Evolutionary conservation across 306 rosid species (phyloP).

Genomic region (Medicago arabica): DNA sequence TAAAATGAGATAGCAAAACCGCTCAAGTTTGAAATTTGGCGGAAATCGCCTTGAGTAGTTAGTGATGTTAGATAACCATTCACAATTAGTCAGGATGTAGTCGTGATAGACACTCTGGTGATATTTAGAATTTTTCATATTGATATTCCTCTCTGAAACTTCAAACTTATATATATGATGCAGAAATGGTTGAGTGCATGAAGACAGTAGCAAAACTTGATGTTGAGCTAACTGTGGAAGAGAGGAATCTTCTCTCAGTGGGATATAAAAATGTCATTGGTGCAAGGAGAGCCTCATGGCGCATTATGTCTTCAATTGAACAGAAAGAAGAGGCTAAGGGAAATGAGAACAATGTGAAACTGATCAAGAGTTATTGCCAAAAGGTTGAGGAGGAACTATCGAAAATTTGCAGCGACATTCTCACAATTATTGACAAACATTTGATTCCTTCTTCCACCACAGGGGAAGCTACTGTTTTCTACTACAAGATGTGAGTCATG

Average conservation of each 20-base stretch:
- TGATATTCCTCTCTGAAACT: constrained; percentile 4
- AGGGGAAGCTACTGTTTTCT: constrained; percentile 94
- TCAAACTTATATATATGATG: constrained; percentile 7
- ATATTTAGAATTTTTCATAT: too few relatives aligned
- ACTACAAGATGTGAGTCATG: constrained; percentile 81
- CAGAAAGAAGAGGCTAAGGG: constrained; percentile 93
- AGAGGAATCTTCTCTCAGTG: constrained; percentile 96
- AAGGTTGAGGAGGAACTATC: constrained; percentile 90
- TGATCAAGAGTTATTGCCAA: constrained; percentile 75
- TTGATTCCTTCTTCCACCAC: constrained; percentile 75
- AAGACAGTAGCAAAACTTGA: constrained; percentile 85
- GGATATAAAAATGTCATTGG: constrained; percentile 97
- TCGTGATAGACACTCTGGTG: too few relatives aligned
- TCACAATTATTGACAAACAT: constrained; percentile 77
- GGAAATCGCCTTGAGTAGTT: too few relatives aligned
- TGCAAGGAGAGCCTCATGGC: constrained; percentile 94
- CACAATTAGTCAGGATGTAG: too few relatives aligned
- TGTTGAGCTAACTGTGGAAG: constrained; percentile 86
- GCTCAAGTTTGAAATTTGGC: too few relatives aligned
- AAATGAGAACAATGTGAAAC: constrained; percentile 76
- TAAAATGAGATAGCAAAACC: too few relatives aligned
- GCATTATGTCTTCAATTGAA: constrained; percentile 95
- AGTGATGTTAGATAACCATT: too few relatives aligned
- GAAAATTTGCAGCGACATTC: constrained; percentile 84
- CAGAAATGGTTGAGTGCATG: constrained; percentile 97